Conservation (phyloP, 2,329 filamentous ascomycete species). For the Gyromitra esculenta region DNA sequence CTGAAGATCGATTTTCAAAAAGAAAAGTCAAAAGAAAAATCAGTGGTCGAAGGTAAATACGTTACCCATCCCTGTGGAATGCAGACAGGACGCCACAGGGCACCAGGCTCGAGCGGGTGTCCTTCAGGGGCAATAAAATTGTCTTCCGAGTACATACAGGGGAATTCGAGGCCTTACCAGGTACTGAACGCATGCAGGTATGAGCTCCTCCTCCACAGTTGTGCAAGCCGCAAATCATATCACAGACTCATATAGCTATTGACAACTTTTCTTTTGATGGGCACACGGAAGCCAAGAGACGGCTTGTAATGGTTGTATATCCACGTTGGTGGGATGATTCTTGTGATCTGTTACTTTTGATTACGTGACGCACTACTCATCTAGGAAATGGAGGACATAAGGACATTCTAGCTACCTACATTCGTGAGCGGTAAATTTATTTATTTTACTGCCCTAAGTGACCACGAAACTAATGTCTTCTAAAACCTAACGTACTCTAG, state of each 20-base stretch:
- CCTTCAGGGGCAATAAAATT: constrained; percentile 15
- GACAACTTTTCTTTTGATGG: not conserved
- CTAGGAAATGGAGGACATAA: too few species aligned
- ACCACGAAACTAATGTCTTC: too few species aligned
- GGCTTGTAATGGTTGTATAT: too few species aligned
- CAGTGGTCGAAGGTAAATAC: not conserved
- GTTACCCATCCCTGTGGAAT: not conserved
- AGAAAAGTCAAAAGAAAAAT: not conserved
- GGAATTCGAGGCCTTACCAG: constrained; percentile 40
- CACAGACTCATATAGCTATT: constrained; percentile 14
- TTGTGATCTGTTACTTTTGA: too few species aligned
- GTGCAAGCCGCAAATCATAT: constrained; percentile 16
- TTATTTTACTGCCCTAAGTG: too few species aligned
- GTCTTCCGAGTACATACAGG: constrained; percentile 8
- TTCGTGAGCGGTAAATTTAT: too few species aligned
- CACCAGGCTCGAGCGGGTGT: not conserved
- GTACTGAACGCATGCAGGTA: constrained; percentile 29
- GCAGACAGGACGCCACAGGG: constrained; percentile 1
- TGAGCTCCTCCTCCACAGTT: not conserved
- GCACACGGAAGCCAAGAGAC: not conserved
- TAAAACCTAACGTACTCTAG: too few species aligned
- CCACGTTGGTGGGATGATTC: too few species aligned
- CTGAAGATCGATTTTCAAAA: constrained; percentile 9
- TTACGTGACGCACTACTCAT: too few species aligned
- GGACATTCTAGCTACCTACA: too few species aligned